These are phyloP conservation scores for Agastache rugosa DNA, from an alignment of 257 asterid genomes.

Conservation along the genomic window DNA sequence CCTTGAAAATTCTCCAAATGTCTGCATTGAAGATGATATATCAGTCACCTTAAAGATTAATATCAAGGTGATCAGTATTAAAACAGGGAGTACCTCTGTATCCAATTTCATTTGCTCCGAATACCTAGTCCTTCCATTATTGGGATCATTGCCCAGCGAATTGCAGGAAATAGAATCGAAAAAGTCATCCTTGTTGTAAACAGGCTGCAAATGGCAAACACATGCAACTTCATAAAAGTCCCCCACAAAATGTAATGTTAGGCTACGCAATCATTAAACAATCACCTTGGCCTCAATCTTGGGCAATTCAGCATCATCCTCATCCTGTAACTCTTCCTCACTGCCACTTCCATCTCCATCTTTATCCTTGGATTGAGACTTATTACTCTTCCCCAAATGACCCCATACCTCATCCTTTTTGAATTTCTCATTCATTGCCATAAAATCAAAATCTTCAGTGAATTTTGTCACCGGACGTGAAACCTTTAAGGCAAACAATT, in stretches of 20 bases:
- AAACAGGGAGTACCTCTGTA: conserved; percentile 57
- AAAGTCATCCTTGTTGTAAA: conserved; percentile 90
- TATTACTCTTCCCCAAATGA: conserved; percentile 75
- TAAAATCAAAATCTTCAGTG: conserved; percentile 94
- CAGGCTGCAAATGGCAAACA: conserved; percentile 56
- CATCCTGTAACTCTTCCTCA: conserved; percentile 58
- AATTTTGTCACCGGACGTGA: conserved; percentile 70
- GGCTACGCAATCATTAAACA: background rate
- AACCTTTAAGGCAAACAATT: conserved; percentile 48
- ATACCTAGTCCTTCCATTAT: conserved; percentile 75
- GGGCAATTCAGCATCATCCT: conserved; percentile 60
- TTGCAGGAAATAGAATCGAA: conserved; percentile 81
- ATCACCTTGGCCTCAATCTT: conserved; percentile 69
- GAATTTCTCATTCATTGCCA: conserved; percentile 97
- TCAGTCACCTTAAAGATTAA: conserved; percentile 29
- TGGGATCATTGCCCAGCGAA: conserved; percentile 52
- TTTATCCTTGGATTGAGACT: conserved; percentile 53
- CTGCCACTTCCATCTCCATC: conserved; percentile 62
- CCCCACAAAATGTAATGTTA: conserved; percentile 7
- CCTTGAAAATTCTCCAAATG: conserved; percentile 92
- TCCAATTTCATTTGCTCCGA: conserved; percentile 93
- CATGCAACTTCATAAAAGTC: too few relatives aligned
- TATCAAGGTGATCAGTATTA: background rate
- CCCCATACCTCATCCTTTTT: conserved; percentile 99
- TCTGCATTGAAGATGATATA: conserved; percentile 48